Evolutionary conservation across 1,139 yeast species (phyloP).

Genomic region (Taiozyma sp.): DNA sequence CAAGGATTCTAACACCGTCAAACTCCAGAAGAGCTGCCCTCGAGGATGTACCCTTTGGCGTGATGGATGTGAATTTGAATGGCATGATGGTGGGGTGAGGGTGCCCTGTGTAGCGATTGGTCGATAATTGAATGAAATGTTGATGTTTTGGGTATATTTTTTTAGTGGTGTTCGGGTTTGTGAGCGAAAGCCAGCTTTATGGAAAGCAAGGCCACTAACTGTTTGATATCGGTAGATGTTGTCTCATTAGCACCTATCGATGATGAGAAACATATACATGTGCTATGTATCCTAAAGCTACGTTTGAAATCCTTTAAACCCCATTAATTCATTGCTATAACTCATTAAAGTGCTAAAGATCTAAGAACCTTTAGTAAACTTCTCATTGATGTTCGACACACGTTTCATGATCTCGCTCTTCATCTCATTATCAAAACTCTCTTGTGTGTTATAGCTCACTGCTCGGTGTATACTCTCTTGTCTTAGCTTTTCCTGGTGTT

Average conservation of each 20-base stretch:
- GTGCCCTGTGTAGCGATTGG: neutral
- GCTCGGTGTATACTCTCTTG: neutral
- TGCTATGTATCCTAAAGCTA: neutral
- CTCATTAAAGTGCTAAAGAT: neutral
- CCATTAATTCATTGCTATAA: neutral
- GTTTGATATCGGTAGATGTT: neutral
- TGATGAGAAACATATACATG: neutral
- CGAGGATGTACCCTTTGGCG: slow-evolving; percentile 18
- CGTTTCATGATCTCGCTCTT: neutral
- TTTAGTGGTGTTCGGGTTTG: neutral
- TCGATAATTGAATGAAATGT: neutral
- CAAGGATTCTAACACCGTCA: slow-evolving; percentile 46
- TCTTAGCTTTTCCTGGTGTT: neutral
- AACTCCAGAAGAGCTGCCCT: slow-evolving; percentile 33
- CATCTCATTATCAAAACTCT: neutral
- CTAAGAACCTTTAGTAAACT: neutral
- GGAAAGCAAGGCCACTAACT: neutral
- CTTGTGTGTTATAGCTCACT: neutral
- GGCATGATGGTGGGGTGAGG: slow-evolving; percentile 11
- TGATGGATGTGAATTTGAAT: slow-evolving; percentile 18
- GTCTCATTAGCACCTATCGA: neutral
- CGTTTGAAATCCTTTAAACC: neutral
- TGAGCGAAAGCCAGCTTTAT: neutral
- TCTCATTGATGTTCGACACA: neutral
- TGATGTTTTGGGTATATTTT: neutral